phyloP scores from a whole-genome alignment of 2,329 filamentous ascomycete genomes.

The Colletotrichum neosansevieriae region DNA sequence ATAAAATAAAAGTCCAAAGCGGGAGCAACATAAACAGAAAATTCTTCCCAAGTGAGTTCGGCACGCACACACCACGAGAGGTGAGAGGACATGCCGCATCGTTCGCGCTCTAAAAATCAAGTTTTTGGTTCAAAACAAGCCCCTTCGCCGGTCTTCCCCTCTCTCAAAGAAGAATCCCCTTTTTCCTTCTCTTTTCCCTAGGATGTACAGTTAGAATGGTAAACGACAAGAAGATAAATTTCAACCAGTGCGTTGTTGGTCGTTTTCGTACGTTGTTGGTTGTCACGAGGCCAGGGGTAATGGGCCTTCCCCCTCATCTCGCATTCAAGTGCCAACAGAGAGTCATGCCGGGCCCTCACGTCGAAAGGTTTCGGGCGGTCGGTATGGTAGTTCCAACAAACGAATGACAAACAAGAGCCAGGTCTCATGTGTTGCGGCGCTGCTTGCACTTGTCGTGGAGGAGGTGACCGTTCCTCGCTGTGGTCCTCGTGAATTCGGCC shows the following conservation, averaged over 20 bases:
- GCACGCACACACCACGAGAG: too few species aligned
- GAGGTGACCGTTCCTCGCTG: slow-evolving; percentile 87
- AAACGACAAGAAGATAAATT: background rate
- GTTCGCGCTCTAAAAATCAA: slow-evolving; percentile 4
- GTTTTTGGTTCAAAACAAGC: background rate
- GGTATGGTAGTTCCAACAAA: too few species aligned
- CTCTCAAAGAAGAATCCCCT: background rate
- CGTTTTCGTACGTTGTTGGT: slow-evolving; percentile 22
- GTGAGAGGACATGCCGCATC: background rate
- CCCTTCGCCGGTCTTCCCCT: background rate
- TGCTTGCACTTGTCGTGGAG: slow-evolving; percentile 94
- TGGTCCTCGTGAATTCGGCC: slow-evolving; percentile 91
- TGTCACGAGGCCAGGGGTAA: background rate
- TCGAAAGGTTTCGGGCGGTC: too few species aligned
- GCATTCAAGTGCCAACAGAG: slow-evolving; percentile 8
- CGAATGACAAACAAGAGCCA: background rate
- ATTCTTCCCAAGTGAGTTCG: background rate
- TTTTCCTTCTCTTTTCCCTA: slow-evolving; percentile 18
- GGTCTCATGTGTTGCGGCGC: slow-evolving; percentile 58
- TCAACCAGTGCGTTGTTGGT: slow-evolving; percentile 15
- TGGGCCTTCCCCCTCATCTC: background rate
- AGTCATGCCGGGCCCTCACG: too few species aligned
- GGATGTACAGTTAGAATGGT: slow-evolving; percentile 32
- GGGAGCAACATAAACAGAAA: background rate
- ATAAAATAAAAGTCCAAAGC: background rate